Conservation (phyloP, 73 alveolate species). For the Effrenium voratum region DNA sequence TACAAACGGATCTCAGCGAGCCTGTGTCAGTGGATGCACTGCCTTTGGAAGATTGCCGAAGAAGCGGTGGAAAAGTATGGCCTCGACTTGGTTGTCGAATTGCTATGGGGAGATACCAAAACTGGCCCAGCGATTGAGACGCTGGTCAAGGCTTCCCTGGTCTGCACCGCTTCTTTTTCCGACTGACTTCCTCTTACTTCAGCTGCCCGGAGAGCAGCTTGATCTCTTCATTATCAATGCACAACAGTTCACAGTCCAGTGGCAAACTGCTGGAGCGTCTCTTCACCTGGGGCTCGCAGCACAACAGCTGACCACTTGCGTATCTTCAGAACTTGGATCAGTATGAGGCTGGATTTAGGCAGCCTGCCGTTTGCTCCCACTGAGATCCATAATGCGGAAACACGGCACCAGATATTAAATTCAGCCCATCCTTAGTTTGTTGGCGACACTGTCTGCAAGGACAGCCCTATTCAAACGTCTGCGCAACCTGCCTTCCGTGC, state of each 20-base stretch:
- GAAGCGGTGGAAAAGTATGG: constrained; percentile 19
- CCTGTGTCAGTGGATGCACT: constrained; percentile 65
- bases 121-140: too few relatives aligned
- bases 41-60: constrained; percentile 24
- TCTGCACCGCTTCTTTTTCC: too few relatives aligned
- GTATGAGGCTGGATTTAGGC: too few relatives aligned
- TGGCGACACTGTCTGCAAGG: neutral
- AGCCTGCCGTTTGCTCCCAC: constrained; percentile 67
- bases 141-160: too few relatives aligned
- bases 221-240: constrained; percentile 28
- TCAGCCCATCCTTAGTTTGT: constrained; percentile 37
- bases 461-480: neutral
- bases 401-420: constrained; percentile 14
- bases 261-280: constrained; percentile 18
- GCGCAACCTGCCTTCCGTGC: neutral
- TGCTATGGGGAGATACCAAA: too few relatives aligned
- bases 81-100: too few relatives aligned
- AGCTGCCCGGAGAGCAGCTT: constrained; percentile 47
- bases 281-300: neutral
- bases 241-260: neutral
- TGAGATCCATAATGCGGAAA: constrained; percentile 81
- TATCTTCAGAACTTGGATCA: neutral
- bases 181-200: too few relatives aligned
- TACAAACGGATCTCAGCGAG: too few relatives aligned
- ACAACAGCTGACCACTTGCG: neutral